phyloP scores from a whole-genome alignment of 371 early-diverging fungal genomes.

The Mycotypha africana region DNA sequence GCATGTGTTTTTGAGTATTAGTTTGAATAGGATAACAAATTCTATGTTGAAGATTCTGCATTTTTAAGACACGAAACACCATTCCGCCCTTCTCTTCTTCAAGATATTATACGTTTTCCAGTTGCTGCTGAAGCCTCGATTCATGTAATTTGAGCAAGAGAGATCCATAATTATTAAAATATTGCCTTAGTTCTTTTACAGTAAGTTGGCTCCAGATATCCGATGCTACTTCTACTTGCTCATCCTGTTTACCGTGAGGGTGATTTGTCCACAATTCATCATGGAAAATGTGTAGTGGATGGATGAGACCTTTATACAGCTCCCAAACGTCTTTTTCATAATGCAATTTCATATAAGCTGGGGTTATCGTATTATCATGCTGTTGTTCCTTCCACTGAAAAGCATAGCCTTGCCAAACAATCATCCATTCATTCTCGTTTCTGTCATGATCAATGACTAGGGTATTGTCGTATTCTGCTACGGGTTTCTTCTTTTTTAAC shows the following conservation, averaged over 20 bases:
- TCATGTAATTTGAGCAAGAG: constrained; percentile 37
- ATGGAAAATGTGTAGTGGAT: constrained; percentile 32
- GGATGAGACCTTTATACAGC: constrained; percentile 29
- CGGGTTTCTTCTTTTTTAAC: constrained; percentile 6
- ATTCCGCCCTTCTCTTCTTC: too few relatives aligned
- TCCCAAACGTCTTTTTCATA: constrained; percentile 32
- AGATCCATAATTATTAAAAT: constrained; percentile 40
- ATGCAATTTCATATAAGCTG: constrained; percentile 4
- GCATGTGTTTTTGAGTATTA: too few relatives aligned
- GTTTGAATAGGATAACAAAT: too few relatives aligned
- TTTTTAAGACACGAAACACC: too few relatives aligned
- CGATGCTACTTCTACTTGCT: too few relatives aligned
- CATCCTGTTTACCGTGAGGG: too few relatives aligned
- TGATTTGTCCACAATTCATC: too few relatives aligned
- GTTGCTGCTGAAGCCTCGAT: too few relatives aligned
- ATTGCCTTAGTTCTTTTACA: constrained; percentile 28
- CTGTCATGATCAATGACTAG: constrained; percentile 1
- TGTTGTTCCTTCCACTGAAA: constrained; percentile 8
- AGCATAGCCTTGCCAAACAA: constrained; percentile 40
- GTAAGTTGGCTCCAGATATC: constrained; percentile 5
- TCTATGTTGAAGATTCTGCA: too few relatives aligned
- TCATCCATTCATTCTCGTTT: constrained; percentile 2
- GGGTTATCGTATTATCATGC: constrained; percentile 2
- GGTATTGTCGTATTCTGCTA: constrained; percentile 35
- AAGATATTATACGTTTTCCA: too few relatives aligned